A percentile compares a stretch with the other conserved stretches of the same genome.
These are phyloP conservation scores for Ramalina intermedia DNA, from an alignment of 495 filamentous ascomycete genomes.

Conservation along the genomic window DNA sequence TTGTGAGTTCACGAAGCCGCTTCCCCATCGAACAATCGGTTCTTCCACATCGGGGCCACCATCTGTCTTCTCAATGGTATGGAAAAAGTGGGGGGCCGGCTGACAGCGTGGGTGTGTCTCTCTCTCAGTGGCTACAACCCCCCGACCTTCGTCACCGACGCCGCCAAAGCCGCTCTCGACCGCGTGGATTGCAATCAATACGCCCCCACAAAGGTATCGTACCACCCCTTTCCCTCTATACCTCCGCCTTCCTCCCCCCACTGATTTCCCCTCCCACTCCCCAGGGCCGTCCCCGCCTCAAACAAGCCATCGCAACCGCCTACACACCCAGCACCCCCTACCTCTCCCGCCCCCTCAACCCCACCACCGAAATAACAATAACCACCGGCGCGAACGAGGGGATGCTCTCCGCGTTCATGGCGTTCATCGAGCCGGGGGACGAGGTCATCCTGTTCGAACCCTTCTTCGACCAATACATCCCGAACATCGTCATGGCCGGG, in stretches of 20 bases:
- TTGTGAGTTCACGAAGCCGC: slow-evolving; percentile 15
- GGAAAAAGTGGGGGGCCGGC: no score
- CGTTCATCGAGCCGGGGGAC: slow-evolving; percentile 82
- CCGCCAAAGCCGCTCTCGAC: slow-evolving; percentile 77
- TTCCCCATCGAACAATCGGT: background rate
- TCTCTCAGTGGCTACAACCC: slow-evolving; percentile 96
- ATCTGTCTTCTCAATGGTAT: no score
- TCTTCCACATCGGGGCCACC: no score
- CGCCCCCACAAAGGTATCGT: slow-evolving; percentile 68
- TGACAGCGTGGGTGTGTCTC: no score
- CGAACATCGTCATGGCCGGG: slow-evolving; percentile 95
- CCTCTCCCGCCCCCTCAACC: slow-evolving; percentile 67
- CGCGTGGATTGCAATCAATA: slow-evolving; percentile 98
- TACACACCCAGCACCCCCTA: slow-evolving; percentile 74
- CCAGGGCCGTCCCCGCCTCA: slow-evolving; percentile 71
- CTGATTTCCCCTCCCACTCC: background rate
- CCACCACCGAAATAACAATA: slow-evolving; percentile 83
- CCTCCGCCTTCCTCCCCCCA: no score
- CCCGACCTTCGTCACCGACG: slow-evolving; percentile 77
- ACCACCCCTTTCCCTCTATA: background rate
- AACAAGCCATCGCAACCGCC: slow-evolving; percentile 78
- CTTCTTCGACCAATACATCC: slow-evolving; percentile 98
- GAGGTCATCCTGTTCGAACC: slow-evolving; percentile 98
- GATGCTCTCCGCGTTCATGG: slow-evolving; percentile 96
- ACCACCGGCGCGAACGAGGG: slow-evolving; percentile 96